A percentile compares a stretch with the other conserved stretches of the same genome.
phyloP scores from a whole-genome alignment of 306 rosid species.

The Rosa chinensis region DNA sequence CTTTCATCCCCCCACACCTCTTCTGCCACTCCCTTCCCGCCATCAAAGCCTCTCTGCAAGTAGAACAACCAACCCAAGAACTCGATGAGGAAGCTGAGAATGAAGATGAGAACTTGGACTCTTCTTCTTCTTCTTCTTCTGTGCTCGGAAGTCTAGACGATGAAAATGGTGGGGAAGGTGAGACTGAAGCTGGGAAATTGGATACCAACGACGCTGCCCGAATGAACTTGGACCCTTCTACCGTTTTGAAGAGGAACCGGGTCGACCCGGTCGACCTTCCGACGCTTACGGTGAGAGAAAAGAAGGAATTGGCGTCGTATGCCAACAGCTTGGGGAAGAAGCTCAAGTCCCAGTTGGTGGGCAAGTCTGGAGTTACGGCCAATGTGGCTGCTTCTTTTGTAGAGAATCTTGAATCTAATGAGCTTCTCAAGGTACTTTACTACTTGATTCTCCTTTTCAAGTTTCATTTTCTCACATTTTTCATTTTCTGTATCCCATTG shows the following conservation, averaged over 20 bases:
- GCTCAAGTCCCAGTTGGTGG: constrained; percentile 87
- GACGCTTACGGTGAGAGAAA: constrained; percentile 68
- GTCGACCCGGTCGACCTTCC: constrained; percentile 58
- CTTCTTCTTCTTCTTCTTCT: too few relatives aligned
- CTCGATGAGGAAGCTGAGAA: background rate
- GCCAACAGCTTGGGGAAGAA: constrained; percentile 90
- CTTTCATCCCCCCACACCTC: constrained; percentile 22
- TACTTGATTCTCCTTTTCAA: too few relatives aligned
- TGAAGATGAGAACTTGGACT: background rate
- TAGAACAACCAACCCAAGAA: constrained; percentile 7
- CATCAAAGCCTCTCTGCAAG: constrained; percentile 13
- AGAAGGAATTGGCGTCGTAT: constrained; percentile 77
- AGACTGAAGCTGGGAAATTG: constrained; percentile 21
- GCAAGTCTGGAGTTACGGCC: constrained; percentile 78
- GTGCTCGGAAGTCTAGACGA: background rate
- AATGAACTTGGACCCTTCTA: constrained; percentile 25
- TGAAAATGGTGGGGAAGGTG: constrained; percentile 24
- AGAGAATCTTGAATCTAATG: constrained; percentile 87
- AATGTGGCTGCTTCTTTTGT: constrained; percentile 67
- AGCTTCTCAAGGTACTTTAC: constrained; percentile 75
- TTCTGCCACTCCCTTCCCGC: constrained; percentile 23
- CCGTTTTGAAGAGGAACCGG: constrained; percentile 44
- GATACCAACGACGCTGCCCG: constrained; percentile 28
- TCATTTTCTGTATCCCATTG: background rate
- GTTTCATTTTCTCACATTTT: background rate